Evolutionary conservation across 352 stramenopile genomes (phyloP).

Genomic region (Globisporangium iwayamae): DNA sequence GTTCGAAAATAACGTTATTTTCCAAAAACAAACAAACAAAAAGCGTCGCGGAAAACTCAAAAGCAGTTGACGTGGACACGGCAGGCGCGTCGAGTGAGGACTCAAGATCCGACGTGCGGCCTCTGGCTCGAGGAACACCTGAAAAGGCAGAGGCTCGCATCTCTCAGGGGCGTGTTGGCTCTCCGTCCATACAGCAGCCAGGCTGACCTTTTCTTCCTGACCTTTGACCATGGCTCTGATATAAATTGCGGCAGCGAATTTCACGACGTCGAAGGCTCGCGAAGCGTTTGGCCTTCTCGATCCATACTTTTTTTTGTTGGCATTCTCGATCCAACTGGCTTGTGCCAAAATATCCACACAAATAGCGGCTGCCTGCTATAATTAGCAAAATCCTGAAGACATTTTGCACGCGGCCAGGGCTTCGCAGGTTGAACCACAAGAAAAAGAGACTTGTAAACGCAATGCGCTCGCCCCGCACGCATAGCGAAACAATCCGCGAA

Average conservation of each 20-base stretch:
- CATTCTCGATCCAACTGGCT: conserved; percentile 1
- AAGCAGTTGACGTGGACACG: conserved; percentile 15
- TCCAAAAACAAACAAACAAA: background rate
- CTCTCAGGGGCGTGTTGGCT: no score
- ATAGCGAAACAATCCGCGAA: background rate
- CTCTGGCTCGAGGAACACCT: no score
- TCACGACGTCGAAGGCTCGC: background rate
- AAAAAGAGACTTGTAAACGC: conserved; percentile 9
- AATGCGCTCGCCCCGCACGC: background rate
- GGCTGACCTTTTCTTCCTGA: no score
- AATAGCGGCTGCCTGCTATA: background rate
- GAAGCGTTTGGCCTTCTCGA: no score
- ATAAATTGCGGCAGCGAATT: background rate
- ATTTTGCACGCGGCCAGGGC: background rate
- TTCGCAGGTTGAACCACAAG: conserved; percentile 9
- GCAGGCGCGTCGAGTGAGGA: background rate
- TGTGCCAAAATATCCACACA: background rate
- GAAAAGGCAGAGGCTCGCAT: no score
- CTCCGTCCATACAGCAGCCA: no score
- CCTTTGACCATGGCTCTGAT: no score
- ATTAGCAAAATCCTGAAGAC: background rate
- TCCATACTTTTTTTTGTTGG: background rate
- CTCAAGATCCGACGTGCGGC: no score
- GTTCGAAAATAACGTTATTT: conserved; percentile 14
- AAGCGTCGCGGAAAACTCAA: background rate